phyloP scores from a whole-genome alignment of 345 rosid species.

The Camelina neglecta region DNA sequence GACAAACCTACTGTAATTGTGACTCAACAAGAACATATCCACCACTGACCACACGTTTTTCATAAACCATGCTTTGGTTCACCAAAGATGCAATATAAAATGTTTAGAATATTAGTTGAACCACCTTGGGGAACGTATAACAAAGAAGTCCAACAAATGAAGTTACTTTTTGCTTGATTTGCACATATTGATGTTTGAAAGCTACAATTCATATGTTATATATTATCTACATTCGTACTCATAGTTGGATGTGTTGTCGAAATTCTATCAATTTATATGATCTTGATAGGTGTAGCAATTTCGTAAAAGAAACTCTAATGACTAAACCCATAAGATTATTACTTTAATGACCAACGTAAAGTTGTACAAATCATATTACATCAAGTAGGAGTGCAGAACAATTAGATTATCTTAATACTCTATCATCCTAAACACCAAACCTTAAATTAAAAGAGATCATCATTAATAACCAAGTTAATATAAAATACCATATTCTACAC shows the following conservation, averaged over 20 bases:
- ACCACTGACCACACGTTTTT: neutral
- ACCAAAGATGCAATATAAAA: constrained; percentile 35
- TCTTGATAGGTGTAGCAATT: constrained; percentile 3
- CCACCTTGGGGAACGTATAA: constrained; percentile 35
- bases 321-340: neutral
- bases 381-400: no score
- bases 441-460: no score
- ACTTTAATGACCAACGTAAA: neutral
- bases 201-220: constrained; percentile 29
- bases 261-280: constrained; percentile 11
- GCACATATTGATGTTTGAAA: constrained; percentile 38
- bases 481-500: no score
- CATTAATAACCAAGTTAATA: no score
- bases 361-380: no score
- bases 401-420: no score
- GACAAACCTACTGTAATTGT: neutral
- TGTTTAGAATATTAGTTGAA: constrained; percentile 34
- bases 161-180: constrained; percentile 46
- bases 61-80: constrained; percentile 25
- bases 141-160: constrained; percentile 32
- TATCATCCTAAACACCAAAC: no score
- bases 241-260: constrained; percentile 27
- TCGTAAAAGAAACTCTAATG: constrained; percentile 20
- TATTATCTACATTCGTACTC: constrained; percentile 35
- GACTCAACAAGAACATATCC: constrained; percentile 21